Base-by-base conservation (phyloP, 345 rosid species). In the Arabidopsis thaliana region DNA sequence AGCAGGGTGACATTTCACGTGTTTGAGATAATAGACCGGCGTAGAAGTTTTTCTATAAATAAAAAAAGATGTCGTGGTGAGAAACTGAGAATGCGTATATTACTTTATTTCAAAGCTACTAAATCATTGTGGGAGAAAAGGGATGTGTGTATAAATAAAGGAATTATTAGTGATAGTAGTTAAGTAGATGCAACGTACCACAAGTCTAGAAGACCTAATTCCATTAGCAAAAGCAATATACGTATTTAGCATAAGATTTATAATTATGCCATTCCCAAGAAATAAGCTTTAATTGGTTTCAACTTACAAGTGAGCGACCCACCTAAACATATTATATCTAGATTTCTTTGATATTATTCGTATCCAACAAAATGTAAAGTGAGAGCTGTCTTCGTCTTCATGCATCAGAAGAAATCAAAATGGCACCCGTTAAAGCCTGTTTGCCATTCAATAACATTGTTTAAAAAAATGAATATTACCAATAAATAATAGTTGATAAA, bases 351-450 rank as follows among this genome's bases (percentile, higher is more conserved):
- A 66, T 42, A 38, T 77, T 64, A 77, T 77, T 71, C 60, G 72
- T 71, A 65, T 71, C 56, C 44, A 65, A 25, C 49, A 28, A 36
- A 63, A 56, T 25, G 12, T 46, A 49, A 65, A 59, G 68, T 32
- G 51, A 34, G 65, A 72, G 4, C n/a, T 62, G 59, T 59, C 74
- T 66, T 59, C 11, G 24, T 74, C 75, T 69, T 56, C 72, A 63
- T 62, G 62, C 67, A 68, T 79, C 72, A 79, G 67, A 73, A 62
- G 79, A 60, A 79, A 73, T 79, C 79, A 74, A 79, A 87, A 80
- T 84, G 87, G 83, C 91, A 87, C 33, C 87, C 88, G 71, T 83
- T 82, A 76, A 71, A 85, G 76, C 89, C 91, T 87, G 85, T 14
- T 25, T 36, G 65, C 51, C 5, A 65, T 37, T 41, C 13, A 41